Evolutionary conservation across 2,329 filamentous ascomycete genomes (phyloP), one percentile per base, ranked within the genome.

Genomic region (Aspergillus oerlinghausenensis): DNA sequence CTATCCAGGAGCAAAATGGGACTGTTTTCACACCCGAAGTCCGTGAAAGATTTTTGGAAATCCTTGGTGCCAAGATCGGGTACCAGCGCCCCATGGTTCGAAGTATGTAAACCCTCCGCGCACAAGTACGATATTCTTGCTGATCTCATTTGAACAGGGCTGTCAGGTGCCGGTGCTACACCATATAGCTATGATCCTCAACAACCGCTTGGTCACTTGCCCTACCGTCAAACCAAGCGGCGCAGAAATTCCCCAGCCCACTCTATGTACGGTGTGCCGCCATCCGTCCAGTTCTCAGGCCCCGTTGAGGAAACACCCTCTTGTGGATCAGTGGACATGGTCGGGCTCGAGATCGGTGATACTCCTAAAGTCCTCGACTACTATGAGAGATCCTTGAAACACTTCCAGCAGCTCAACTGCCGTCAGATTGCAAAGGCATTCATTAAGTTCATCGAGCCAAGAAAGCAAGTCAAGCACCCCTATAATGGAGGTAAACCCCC

Each of bases 401-500:
- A 73, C 29, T 72, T 80, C 56, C 76, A 79, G 57, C 78, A 80
- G 57, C 67, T 77, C 43, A 76, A 75, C 52, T 79, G 77, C 52
- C 76, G 76, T 5, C 65, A 73, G 19, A 71, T 80, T 23, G 72
- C 73, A 23, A 79, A 79, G 58, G 72, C 71, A 4, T 79, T 77
- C 58, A 78, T 80, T 56, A 79, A 76, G 58, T 68, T 73, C 4
- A 77, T 79, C 26, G 75, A 79, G 50, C 78, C 77, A 3, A 71
- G 74, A 35, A 80, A 80, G 64, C 77, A 80, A 64, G 75, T 75
- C 2, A 75, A 73, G 50, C 74, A 77, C 60, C 78, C 78, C 2
- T 80, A 80, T 62, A 80, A 80, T 61, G 78, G 78, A 10, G 73
- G 75, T n/a, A 70, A 69, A 57, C 65, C 70, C 10, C 64, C 65